These are phyloP conservation scores for Phaeoacremonium minimum DNA, from an alignment of 2,329 filamentous ascomycete genomes.

Conservation along the genomic window DNA sequence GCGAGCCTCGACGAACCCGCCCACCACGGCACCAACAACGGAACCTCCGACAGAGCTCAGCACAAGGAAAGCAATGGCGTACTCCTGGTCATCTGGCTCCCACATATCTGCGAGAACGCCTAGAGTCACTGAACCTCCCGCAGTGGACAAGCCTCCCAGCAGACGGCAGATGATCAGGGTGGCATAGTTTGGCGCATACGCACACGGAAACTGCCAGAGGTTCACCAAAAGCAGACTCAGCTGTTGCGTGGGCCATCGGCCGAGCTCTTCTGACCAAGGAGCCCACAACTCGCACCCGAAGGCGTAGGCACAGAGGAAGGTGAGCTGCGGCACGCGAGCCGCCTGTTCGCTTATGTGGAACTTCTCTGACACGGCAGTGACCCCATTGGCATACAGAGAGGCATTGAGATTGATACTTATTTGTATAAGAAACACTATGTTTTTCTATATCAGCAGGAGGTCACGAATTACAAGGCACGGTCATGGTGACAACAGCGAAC, in stretches of 20 bases:
- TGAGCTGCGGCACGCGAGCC: constrained; percentile 39
- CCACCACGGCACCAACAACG: constrained; percentile 48
- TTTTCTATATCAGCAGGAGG: no score
- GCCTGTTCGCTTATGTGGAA: constrained; percentile 40
- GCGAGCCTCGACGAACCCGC: constrained; percentile 44
- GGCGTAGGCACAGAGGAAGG: constrained; percentile 47
- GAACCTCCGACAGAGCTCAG: constrained; percentile 52
- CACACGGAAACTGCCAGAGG: constrained; percentile 45
- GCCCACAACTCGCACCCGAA: constrained; percentile 49
- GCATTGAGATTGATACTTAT: constrained; percentile 55
- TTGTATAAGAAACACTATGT: constrained; percentile 49
- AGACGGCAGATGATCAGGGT: constrained; percentile 37
- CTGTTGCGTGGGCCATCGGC: constrained; percentile 47
- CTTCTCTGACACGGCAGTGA: constrained; percentile 35
- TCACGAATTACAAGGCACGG: no score
- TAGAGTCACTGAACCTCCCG: constrained; percentile 60
- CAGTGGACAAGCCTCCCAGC: constrained; percentile 54
- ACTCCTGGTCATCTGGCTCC: constrained; percentile 51
- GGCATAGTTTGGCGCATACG: constrained; percentile 32
- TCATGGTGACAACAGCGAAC: no score
- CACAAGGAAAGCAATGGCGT: constrained; percentile 57
- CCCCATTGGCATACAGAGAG: constrained; percentile 45
- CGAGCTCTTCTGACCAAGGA: constrained; percentile 49
- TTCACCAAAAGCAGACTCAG: constrained; percentile 47
- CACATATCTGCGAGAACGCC: constrained; percentile 64